A percentile compares a stretch with the other conserved stretches of the same genome.
Evolutionary conservation across 176 grass and related monocot species (phyloP).

Genomic region (Hordeum marinum): DNA sequence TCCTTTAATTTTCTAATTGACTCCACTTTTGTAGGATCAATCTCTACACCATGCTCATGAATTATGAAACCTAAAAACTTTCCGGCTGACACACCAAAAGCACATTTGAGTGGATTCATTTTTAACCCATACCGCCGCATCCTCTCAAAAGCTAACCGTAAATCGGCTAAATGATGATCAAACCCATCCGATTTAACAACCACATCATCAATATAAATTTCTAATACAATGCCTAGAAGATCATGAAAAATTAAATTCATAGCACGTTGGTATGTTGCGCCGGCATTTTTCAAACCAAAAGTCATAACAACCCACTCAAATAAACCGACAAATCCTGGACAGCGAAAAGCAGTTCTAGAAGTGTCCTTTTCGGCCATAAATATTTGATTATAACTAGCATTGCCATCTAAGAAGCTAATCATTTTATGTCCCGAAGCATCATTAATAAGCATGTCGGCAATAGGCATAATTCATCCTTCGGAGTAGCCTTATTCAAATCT

Average conservation of each 20-base stretch:
- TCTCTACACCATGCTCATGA: conserved; percentile 8
- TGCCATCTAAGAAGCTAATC: no score
- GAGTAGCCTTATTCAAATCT: no score
- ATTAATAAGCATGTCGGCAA: no score
- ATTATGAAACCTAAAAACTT: not conserved
- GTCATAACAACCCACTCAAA: conserved; percentile 13
- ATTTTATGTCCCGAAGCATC: no score
- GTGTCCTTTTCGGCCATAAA: not conserved
- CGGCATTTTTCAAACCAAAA: not conserved
- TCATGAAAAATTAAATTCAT: conserved; percentile 13
- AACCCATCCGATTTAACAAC: not conserved
- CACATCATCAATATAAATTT: not conserved
- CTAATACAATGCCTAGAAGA: not conserved
- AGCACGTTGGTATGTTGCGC: not conserved
- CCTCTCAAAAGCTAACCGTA: not conserved
- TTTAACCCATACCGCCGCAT: not conserved
- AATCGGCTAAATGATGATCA: not conserved
- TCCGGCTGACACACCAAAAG: not conserved
- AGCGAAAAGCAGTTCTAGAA: not conserved
- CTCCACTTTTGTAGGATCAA: not conserved
- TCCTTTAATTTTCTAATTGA: not conserved
- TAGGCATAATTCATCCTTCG: no score
- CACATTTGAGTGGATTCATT: conserved; percentile 1
- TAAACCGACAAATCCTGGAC: not conserved
- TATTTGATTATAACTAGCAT: not conserved